phyloP scores from a whole-genome alignment of 495 filamentous ascomycete species.

The Zalerion maritima region DNA sequence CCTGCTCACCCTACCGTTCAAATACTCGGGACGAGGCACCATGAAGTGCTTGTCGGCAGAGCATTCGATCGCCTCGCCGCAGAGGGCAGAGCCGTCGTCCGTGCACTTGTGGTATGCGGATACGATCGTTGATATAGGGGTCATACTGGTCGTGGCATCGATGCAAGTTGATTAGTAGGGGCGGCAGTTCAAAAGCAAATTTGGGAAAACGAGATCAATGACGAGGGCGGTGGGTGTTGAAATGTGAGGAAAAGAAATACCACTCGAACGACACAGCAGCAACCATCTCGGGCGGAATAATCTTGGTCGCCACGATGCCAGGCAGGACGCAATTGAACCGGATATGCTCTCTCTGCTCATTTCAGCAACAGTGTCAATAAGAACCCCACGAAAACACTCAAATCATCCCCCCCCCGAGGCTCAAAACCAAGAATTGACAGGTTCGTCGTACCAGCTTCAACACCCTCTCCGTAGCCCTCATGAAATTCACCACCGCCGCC shows the following conservation, averaged over 20 bases:
- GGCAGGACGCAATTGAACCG: slow-evolving; percentile 17
- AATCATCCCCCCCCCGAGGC: no score
- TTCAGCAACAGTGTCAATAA: no score
- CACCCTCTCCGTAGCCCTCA: slow-evolving; percentile 15
- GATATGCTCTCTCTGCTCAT: slow-evolving; percentile 25
- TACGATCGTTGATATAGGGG: slow-evolving; percentile 20
- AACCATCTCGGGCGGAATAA: slow-evolving; percentile 22
- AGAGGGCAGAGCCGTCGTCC: slow-evolving; percentile 11
- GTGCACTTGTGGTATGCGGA: slow-evolving; percentile 18
- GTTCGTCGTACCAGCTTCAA: slow-evolving; percentile 15
- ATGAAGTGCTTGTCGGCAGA: slow-evolving; percentile 17
- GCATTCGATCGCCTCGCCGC: slow-evolving; percentile 20
- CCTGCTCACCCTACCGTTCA: slow-evolving; percentile 15
- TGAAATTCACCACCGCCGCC: slow-evolving; percentile 24
- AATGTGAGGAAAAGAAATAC: no score
- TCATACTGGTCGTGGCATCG: no score
- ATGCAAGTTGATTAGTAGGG: no score
- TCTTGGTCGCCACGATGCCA: slow-evolving; percentile 21
- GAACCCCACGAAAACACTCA: no score
- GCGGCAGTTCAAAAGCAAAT: no score
- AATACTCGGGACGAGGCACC: slow-evolving; percentile 14
- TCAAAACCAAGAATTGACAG: no score
- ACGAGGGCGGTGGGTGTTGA: no score
- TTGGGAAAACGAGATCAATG: no score
- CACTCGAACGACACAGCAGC: slow-evolving; percentile 17